Conservation (phyloP, 2,329 filamentous ascomycete genomes). For the Venturia carpophila region DNA sequence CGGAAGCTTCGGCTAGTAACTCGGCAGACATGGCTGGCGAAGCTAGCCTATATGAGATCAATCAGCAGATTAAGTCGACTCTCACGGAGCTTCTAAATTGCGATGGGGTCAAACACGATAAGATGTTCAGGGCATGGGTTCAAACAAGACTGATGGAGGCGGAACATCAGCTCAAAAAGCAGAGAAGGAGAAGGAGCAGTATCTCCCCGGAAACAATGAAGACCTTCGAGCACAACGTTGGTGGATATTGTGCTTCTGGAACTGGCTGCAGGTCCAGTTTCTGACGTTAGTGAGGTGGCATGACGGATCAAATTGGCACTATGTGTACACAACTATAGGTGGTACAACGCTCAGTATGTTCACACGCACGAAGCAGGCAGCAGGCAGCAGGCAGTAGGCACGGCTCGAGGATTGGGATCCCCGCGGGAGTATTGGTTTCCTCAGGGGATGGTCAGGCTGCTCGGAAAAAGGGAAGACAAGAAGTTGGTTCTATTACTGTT, state of each 20-base stretch:
- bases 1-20: slow-evolving; percentile 22
- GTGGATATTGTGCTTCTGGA: not conserved
- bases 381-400: too few relatives aligned
- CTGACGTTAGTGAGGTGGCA: slow-evolving; percentile 2
- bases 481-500: too few relatives aligned
- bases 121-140: slow-evolving; percentile 42
- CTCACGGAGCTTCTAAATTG: slow-evolving; percentile 49
- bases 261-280: not conserved
- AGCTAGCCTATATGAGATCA: slow-evolving; percentile 43
- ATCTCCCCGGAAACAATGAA: slow-evolving; percentile 13
- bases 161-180: slow-evolving; percentile 42
- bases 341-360: not conserved
- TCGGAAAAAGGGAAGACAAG: too few relatives aligned
- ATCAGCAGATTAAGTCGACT: slow-evolving; percentile 46
- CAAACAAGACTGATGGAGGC: slow-evolving; percentile 47
- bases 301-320: not conserved
- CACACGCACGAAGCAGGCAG: not conserved
- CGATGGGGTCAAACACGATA: slow-evolving; percentile 38
- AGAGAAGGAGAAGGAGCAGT: slow-evolving; percentile 29
- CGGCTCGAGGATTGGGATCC: not conserved
- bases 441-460: not conserved
- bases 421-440: not conserved
- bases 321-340: not conserved
- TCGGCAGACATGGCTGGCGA: slow-evolving; percentile 25
- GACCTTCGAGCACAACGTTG: not conserved